phyloP scores from a whole-genome alignment of 371 early-diverging fungal species.

The Funneliformis caledonium region DNA sequence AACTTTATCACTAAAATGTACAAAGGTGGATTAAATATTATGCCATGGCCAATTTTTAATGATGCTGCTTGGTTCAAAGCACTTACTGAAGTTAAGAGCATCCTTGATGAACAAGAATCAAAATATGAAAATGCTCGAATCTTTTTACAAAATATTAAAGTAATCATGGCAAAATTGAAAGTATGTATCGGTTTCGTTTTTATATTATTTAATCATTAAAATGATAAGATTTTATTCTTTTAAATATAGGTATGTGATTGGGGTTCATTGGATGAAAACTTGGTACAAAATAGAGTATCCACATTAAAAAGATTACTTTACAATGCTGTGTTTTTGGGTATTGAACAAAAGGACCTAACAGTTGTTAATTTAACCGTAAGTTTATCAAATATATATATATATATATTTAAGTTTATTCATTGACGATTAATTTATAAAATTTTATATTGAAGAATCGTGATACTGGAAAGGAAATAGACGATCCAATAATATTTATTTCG shows the following conservation, averaged over 20 bases:
- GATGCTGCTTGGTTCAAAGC: constrained; percentile 33
- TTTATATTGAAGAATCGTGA: background rate
- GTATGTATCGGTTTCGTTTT: background rate
- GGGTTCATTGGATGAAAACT: constrained; percentile 29
- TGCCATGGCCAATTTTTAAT: constrained; percentile 34
- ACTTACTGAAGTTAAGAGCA: constrained; percentile 31
- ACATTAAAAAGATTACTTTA: constrained; percentile 16
- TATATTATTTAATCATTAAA: background rate
- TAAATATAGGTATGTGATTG: constrained; percentile 35
- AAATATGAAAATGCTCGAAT: constrained; percentile 33
- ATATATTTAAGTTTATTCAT: too few relatives aligned
- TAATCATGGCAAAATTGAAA: constrained; percentile 20
- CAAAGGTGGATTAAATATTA: constrained; percentile 4
- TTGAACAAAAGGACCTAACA: constrained; percentile 6
- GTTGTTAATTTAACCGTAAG: background rate
- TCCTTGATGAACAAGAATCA: constrained; percentile 33
- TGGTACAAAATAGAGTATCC: background rate
- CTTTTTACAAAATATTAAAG: constrained; percentile 33
- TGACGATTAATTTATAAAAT: background rate
- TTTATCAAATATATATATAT: too few relatives aligned
- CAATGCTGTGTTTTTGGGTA: constrained; percentile 17
- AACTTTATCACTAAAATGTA: constrained; percentile 38
- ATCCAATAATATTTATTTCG: background rate
- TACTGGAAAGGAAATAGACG: background rate
- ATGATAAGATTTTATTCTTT: background rate